A percentile compares a stretch with the other conserved stretches of the same genome.
phyloP scores from a whole-genome alignment of 495 filamentous ascomycete genomes.

The Amphirosellinia nigrospora region DNA sequence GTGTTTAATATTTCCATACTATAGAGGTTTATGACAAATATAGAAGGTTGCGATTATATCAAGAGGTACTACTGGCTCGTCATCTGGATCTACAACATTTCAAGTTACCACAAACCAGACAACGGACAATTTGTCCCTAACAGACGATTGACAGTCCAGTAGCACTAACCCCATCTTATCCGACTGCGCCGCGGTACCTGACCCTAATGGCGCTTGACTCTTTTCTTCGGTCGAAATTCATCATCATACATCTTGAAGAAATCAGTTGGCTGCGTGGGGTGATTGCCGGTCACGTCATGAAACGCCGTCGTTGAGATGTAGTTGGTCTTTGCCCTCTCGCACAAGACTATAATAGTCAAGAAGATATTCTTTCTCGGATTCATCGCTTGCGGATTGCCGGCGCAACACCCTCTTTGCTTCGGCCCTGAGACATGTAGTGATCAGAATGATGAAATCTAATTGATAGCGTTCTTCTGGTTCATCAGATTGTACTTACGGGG shows the following conservation, averaged over 20 bases:
- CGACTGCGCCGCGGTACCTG: neutral
- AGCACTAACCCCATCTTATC: neutral
- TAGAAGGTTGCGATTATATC: too few species aligned
- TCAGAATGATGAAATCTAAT: neutral
- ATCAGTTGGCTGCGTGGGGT: conserved; percentile 55
- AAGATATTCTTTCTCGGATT: conserved; percentile 58
- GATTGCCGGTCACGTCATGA: conserved; percentile 58
- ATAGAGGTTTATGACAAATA: too few species aligned
- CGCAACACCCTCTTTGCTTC: conserved; percentile 57
- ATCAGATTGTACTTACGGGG: neutral
- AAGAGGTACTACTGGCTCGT: too few species aligned
- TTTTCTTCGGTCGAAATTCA: conserved; percentile 48
- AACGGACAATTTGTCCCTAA: too few species aligned
- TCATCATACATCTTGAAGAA: conserved; percentile 59
- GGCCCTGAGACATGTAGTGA: conserved; percentile 30
- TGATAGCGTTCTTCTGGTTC: neutral
- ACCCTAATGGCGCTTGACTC: neutral
- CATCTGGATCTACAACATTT: too few species aligned
- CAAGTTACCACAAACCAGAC: too few species aligned
- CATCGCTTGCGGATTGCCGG: conserved; percentile 49
- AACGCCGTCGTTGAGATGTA: conserved; percentile 64
- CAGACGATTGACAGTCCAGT: neutral
- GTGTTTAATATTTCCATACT: too few species aligned
- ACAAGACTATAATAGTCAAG: conserved; percentile 66
- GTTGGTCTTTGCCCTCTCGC: conserved; percentile 65